Percentiles rank a stretch among this genome's conserved stretches.
phyloP scores from a whole-genome alignment of 768 basidiomycete species.

The Phallus indusiatus region DNA sequence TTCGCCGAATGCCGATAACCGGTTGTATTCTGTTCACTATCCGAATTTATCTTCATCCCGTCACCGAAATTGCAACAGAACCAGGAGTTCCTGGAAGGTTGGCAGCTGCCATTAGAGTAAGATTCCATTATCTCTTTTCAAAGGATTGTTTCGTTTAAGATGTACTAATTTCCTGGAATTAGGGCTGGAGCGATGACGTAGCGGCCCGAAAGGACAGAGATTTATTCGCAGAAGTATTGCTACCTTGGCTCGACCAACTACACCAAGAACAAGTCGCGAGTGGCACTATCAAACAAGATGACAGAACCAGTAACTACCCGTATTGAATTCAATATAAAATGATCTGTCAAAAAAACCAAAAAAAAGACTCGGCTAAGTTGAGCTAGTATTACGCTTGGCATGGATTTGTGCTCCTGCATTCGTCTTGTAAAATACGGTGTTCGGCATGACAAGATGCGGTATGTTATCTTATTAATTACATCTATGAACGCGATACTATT shows the following conservation, averaged over 20 bases:
- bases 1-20: constrained; percentile 51
- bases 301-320: constrained; percentile 3
- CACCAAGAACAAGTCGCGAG: constrained; percentile 24
- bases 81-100: constrained; percentile 51
- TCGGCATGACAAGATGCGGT: too few relatives aligned
- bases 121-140: constrained; percentile 27
- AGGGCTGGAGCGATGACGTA: constrained; percentile 21
- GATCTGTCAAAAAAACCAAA: not conserved
- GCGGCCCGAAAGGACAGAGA: constrained; percentile 19
- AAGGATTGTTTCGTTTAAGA: constrained; percentile 10
- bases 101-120: constrained; percentile 50
- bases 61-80: constrained; percentile 44
- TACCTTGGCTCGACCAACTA: constrained; percentile 28
- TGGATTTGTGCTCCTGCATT: too few relatives aligned
- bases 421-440: too few relatives aligned
- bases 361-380: not conserved
- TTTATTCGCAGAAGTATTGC: constrained; percentile 23
- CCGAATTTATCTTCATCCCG: constrained; percentile 50
- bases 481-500: too few relatives aligned
- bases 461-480: too few relatives aligned
- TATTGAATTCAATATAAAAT: not conserved
- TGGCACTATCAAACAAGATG: constrained; percentile 14
- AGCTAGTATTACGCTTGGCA: too few relatives aligned
- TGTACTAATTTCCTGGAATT: not conserved
- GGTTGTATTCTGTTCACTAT: constrained; percentile 65